A percentile compares a stretch with the other conserved stretches of the same genome.
These are phyloP conservation scores for Zopfia rhizophila DNA, from an alignment of 2,329 filamentous ascomycete species.

Conservation along the genomic window DNA sequence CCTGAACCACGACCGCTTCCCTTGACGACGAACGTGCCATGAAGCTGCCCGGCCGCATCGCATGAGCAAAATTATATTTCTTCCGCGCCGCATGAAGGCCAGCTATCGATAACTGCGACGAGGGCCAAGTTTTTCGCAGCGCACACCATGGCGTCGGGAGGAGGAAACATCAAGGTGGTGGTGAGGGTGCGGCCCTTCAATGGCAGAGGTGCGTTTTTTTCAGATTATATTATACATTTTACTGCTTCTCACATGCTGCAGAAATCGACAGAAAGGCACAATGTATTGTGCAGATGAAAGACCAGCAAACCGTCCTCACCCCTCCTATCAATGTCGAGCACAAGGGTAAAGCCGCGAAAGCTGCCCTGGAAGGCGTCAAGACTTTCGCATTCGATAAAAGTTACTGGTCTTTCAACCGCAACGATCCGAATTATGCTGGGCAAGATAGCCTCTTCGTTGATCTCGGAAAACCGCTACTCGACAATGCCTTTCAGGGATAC, in stretches of 20 bases:
- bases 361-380: conserved; percentile 73
- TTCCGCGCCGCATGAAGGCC: conserved; percentile 13
- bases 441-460: conserved; percentile 91
- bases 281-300: conserved; percentile 98
- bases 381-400: conserved; percentile 95
- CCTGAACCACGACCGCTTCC: conserved; percentile 27
- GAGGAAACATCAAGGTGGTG: conserved; percentile 99
- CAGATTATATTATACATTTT: conserved; percentile 1
- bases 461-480: conserved; percentile 86
- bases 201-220: conserved; percentile 74
- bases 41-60: conserved; percentile 35
- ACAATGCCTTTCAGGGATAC: conserved; percentile 98
- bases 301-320: conserved; percentile 85
- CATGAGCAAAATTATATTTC: conserved; percentile 29
- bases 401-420: conserved; percentile 96
- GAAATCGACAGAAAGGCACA: conserved; percentile 90
- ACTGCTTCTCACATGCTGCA: conserved; percentile 54
- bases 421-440: conserved; percentile 83
- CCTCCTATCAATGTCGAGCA: conserved; percentile 70
- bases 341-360: conserved; percentile 75
- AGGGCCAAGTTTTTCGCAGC: conserved; percentile 11
- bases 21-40: conserved; percentile 35
- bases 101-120: conserved; percentile 8
- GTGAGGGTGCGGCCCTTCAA: conserved; percentile 97
- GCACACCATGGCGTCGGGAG: conserved; percentile 73